Conservation (phyloP, 768 basidiomycete species). For the Russula sp. region DNA sequence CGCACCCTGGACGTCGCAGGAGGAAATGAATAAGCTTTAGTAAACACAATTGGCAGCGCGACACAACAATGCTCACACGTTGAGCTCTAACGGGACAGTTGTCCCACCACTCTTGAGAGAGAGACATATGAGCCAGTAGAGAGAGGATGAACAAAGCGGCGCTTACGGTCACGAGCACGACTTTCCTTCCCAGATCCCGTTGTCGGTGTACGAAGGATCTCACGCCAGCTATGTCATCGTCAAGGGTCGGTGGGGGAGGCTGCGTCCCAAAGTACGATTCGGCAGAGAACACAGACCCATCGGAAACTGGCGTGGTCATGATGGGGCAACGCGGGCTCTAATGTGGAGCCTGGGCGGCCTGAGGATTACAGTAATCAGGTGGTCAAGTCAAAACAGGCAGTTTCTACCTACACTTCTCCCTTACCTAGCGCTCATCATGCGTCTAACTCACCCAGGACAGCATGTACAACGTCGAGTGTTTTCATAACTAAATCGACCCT, state of each 20-base stretch:
- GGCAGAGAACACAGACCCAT: constrained; percentile 59
- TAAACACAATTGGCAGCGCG: constrained; percentile 10
- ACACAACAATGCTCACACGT: constrained; percentile 70
- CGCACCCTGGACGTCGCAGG: constrained; percentile 70
- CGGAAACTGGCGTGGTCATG: constrained; percentile 17
- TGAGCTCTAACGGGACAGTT: constrained; percentile 96
- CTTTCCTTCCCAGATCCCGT: constrained; percentile 57
- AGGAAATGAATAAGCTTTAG: constrained; percentile 21
- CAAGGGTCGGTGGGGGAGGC: constrained; percentile 67
- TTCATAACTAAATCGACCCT: neutral
- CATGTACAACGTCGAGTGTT: neutral
- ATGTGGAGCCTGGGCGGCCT: neutral
- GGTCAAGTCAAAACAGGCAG: neutral
- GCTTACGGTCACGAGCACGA: constrained; percentile 93
- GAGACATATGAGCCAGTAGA: neutral
- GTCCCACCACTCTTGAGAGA: constrained; percentile 87
- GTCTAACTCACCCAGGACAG: neutral
- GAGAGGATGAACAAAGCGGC: neutral
- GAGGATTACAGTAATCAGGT: neutral
- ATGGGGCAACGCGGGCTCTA: neutral
- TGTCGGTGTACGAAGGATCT: constrained; percentile 71
- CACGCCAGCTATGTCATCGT: constrained; percentile 62
- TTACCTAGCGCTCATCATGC: neutral
- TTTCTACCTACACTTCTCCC: neutral
- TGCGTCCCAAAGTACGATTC: constrained; percentile 91